Evolutionary conservation across 179 eudicot genomes (phyloP).

Genomic region (Amaranthus tricolor): DNA sequence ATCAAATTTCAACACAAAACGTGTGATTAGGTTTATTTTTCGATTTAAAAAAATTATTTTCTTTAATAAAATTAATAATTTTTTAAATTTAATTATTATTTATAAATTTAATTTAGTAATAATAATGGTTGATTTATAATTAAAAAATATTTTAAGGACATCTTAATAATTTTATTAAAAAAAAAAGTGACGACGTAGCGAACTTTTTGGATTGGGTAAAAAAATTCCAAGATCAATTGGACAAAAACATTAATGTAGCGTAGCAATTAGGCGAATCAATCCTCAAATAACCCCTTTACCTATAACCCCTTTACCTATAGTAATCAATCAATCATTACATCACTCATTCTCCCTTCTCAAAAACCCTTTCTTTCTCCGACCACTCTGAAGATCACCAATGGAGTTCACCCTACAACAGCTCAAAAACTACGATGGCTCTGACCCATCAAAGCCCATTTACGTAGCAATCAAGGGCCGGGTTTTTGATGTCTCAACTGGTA

Average conservation of each 20-base stretch:
- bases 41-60: too few species aligned
- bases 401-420: slow-evolving; percentile 57
- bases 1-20: too few species aligned
- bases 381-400: slow-evolving; percentile 31
- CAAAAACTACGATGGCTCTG: slow-evolving; percentile 56
- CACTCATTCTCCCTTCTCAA: not conserved
- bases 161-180: too few species aligned
- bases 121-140: too few species aligned
- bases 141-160: too few species aligned
- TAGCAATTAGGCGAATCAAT: slow-evolving; percentile 12
- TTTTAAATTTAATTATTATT: too few species aligned
- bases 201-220: too few species aligned
- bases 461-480: slow-evolving; percentile 66
- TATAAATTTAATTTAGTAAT: too few species aligned
- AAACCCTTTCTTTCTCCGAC: not conserved
- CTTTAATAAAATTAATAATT: too few species aligned
- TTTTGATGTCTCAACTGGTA: slow-evolving; percentile 72
- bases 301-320: not conserved
- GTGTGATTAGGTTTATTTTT: too few species aligned
- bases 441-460: slow-evolving; percentile 77
- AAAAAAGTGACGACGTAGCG: too few species aligned
- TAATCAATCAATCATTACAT: not conserved
- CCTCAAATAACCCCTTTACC: not conserved
- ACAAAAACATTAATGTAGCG: not conserved
- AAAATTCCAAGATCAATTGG: too few species aligned